Percentiles rank a stretch among this genome's conserved stretches.
Conservation (phyloP, 2,329 filamentous ascomycete genomes). For the Colletotrichum camelliae region DNA sequence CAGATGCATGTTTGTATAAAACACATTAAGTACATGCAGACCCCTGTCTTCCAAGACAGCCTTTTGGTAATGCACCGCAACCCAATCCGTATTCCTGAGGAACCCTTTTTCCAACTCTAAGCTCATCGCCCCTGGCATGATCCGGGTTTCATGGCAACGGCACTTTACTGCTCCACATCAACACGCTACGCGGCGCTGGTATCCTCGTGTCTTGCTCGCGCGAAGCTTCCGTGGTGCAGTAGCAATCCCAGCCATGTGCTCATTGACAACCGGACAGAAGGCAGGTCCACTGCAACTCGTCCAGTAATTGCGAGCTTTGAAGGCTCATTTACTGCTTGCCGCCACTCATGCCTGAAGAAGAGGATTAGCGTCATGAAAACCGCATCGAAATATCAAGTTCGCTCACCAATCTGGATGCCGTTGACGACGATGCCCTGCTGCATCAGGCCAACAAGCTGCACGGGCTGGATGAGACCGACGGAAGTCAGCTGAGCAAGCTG, state of each 20-base stretch:
- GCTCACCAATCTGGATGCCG: slow-evolving; percentile 34
- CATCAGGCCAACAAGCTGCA: slow-evolving; percentile 28
- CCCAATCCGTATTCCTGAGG: not conserved
- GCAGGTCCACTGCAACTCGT: not conserved
- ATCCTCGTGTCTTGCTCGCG: not conserved
- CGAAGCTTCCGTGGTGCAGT: not conserved
- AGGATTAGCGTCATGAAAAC: not conserved
- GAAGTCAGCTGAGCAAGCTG: slow-evolving; percentile 30
- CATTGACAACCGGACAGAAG: not conserved
- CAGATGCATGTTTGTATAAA: not conserved
- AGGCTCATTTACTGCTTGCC: slow-evolving; percentile 13
- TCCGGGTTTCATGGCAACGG: not conserved
- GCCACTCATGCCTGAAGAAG: not conserved
- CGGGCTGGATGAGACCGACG: slow-evolving; percentile 26
- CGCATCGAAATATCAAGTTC: not conserved
- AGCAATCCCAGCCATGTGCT: not conserved
- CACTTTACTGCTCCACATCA: not conserved
- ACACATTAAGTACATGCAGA: slow-evolving; percentile 5
- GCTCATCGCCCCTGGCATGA: not conserved
- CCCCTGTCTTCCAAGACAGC: not conserved
- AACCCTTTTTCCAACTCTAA: not conserved
- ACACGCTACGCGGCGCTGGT: not conserved
- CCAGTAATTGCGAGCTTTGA: not conserved
- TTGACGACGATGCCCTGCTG: slow-evolving; percentile 26
- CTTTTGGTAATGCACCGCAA: not conserved